Evolutionary conservation across 768 basidiomycete species (phyloP).

Genomic region (Tricholoma flavovirens): DNA sequence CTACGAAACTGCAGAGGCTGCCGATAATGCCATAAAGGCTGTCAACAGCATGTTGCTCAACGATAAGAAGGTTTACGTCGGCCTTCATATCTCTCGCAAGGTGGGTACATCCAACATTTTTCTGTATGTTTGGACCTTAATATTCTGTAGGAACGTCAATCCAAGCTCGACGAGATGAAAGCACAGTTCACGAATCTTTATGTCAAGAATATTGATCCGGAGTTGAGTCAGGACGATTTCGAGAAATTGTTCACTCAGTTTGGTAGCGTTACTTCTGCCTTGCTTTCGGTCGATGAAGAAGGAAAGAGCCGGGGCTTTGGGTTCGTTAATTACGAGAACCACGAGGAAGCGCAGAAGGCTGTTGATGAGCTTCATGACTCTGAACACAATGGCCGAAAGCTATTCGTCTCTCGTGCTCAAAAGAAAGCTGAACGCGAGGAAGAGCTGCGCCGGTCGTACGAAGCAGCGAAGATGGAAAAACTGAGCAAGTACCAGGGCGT

Average conservation of each 20-base stretch:
- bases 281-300: slow-evolving; percentile 77
- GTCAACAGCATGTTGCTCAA: slow-evolving; percentile 99
- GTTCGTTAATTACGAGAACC: slow-evolving; percentile 93
- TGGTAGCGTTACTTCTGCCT: slow-evolving; percentile 84
- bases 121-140: not conserved
- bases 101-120: slow-evolving; percentile 28
- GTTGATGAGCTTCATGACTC: slow-evolving; percentile 85
- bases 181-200: slow-evolving; percentile 98
- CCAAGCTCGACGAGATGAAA: slow-evolving; percentile 97
- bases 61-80: slow-evolving; percentile 99
- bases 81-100: slow-evolving; percentile 96
- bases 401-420: slow-evolving; percentile 95
- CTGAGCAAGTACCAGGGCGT: slow-evolving; percentile 97
- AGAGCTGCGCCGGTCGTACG: slow-evolving; percentile 88
- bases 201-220: slow-evolving; percentile 91
- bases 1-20: slow-evolving; percentile 96
- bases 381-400: slow-evolving; percentile 80
- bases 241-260: slow-evolving; percentile 69
- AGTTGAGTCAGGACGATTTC: slow-evolving; percentile 83
- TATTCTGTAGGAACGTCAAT: slow-evolving; percentile 76
- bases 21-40: slow-evolving; percentile 93
- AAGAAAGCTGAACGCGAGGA: slow-evolving; percentile 99
- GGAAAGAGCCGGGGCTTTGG: slow-evolving; percentile 97
- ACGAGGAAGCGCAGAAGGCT: slow-evolving; percentile 88
- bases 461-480: slow-evolving; percentile 96